phyloP scores from a whole-genome alignment of 306 rosid genomes.

The Prunus fruticosa region DNA sequence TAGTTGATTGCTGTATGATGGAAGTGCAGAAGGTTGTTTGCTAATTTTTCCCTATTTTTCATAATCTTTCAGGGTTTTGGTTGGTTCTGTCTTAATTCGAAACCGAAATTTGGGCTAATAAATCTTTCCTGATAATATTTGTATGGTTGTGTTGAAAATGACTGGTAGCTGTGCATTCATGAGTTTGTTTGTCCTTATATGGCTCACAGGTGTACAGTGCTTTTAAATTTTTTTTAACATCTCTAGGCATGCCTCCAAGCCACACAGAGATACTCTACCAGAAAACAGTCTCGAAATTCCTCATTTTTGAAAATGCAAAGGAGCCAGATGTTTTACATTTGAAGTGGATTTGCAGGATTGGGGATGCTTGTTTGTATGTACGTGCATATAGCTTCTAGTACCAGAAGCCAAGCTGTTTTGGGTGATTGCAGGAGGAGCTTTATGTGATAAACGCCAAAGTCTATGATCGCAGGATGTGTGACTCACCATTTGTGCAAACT shows the following conservation, averaged over 20 bases:
- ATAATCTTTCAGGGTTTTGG: not conserved
- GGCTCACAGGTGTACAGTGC: conserved; percentile 57
- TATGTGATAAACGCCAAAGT: conserved; percentile 22
- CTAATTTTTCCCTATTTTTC: not conserved
- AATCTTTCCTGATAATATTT: conserved; percentile 19
- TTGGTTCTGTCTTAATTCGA: conserved; percentile 20
- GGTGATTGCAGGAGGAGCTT: conserved; percentile 8
- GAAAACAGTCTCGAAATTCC: conserved; percentile 14
- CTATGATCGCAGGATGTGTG: conserved; percentile 44
- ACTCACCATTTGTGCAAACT: conserved; percentile 38
- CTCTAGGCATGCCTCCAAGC: conserved; percentile 23
- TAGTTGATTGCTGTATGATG: conserved; percentile 3
- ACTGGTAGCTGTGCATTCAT: conserved; percentile 54
- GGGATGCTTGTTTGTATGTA: conserved; percentile 36
- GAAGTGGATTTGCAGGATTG: conserved; percentile 31
- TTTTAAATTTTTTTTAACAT: conserved; percentile 25
- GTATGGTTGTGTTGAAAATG: conserved; percentile 49
- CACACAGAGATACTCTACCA: conserved; percentile 21
- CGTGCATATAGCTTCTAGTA: conserved; percentile 23
- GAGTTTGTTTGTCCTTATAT: conserved; percentile 42
- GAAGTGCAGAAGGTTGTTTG: not conserved
- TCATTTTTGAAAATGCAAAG: conserved; percentile 2
- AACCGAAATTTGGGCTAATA: conserved; percentile 22
- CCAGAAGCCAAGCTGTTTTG: conserved; percentile 24
- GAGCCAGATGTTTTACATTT: conserved; percentile 22